Evolutionary conservation across 495 filamentous ascomycete genomes (phyloP).

Genomic region (Penicilliopsis zonata): DNA sequence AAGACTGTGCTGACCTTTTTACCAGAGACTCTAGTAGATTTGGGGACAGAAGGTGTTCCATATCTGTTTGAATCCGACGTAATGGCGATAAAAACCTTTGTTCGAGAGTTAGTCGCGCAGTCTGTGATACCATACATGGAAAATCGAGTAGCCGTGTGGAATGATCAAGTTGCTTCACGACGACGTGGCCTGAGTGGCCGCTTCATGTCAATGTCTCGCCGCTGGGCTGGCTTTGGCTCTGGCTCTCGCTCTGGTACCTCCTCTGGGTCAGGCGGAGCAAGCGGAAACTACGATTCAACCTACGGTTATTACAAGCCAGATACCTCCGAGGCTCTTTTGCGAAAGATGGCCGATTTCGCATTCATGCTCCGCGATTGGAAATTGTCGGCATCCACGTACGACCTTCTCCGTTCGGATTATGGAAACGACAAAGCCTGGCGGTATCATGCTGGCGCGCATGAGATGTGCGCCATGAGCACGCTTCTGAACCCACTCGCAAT

Average conservation of each 20-base stretch:
- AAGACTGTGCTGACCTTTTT: background rate
- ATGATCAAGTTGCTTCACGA: constrained; percentile 90
- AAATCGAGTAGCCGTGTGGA: constrained; percentile 79
- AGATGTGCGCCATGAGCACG: constrained; percentile 79
- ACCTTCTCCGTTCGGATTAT: constrained; percentile 77
- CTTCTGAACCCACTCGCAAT: constrained; percentile 62
- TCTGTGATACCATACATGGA: constrained; percentile 94
- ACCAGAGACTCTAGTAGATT: constrained; percentile 39
- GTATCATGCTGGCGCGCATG: constrained; percentile 83
- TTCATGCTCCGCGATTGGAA: constrained; percentile 96
- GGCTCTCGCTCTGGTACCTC: constrained; percentile 30
- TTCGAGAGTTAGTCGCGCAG: constrained; percentile 87
- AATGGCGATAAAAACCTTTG: constrained; percentile 71
- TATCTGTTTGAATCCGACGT: constrained; percentile 89
- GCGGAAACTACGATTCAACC: constrained; percentile 63
- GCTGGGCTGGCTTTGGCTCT: constrained; percentile 70
- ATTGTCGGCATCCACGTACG: constrained; percentile 81
- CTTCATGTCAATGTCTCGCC: constrained; percentile 83
- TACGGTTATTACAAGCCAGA: constrained; percentile 77
- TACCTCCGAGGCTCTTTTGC: constrained; percentile 75
- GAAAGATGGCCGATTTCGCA: constrained; percentile 86
- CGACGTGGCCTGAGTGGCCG: constrained; percentile 76
- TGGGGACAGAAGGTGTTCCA: constrained; percentile 51
- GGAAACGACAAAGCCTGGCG: constrained; percentile 93
- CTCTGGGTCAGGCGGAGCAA: constrained; percentile 25